phyloP scores from a whole-genome alignment of 148 eudicot species.

The Beta vulgaris region DNA sequence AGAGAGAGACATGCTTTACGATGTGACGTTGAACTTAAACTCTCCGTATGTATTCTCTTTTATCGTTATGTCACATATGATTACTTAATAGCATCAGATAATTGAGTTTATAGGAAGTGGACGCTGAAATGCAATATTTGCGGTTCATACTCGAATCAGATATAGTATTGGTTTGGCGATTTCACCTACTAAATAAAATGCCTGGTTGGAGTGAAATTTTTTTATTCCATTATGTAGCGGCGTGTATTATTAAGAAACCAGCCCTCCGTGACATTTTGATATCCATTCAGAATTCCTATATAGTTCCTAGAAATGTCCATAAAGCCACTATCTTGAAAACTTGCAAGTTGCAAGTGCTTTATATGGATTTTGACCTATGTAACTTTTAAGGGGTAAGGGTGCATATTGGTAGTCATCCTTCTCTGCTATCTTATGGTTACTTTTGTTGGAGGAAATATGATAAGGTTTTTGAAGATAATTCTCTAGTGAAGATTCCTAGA shows the following conservation, averaged over 20 bases:
- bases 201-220: too few relatives aligned
- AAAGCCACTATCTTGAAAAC: too few relatives aligned
- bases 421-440: too few relatives aligned
- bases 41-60: slow-evolving; percentile 51
- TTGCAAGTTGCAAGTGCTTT: too few relatives aligned
- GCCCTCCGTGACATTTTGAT: neutral
- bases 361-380: too few relatives aligned
- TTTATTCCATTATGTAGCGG: neutral
- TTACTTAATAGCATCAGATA: neutral
- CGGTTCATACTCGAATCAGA: too few relatives aligned
- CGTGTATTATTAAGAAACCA: neutral
- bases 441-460: neutral
- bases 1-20: slow-evolving; percentile 79
- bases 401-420: too few relatives aligned
- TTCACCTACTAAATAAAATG: too few relatives aligned
- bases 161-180: too few relatives aligned
- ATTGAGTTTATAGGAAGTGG: neutral
- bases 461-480: neutral
- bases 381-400: too few relatives aligned
- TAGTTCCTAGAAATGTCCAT: too few relatives aligned
- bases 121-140: neutral
- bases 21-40: slow-evolving; percentile 84
- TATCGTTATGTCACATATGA: neutral
- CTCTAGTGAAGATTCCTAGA: neutral
- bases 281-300: neutral